These are phyloP conservation scores for Quercus phellos DNA, from an alignment of 331 rosid genomes.

Conservation along the genomic window DNA sequence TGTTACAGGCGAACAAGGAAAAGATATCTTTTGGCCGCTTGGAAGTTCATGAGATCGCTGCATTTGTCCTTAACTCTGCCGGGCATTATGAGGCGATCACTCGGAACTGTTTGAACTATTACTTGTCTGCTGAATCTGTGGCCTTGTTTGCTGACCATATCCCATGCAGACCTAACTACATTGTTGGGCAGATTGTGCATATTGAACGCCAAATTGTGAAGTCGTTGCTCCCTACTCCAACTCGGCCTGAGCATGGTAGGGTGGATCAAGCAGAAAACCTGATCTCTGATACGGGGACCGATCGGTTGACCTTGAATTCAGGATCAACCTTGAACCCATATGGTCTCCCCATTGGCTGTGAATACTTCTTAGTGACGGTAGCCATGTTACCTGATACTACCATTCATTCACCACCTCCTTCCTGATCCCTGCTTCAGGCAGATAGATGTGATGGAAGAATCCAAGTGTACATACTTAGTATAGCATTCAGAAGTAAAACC, in stretches of 20 bases:
- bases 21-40: slow-evolving; percentile 70
- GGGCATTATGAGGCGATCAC: slow-evolving; percentile 87
- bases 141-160: slow-evolving; percentile 77
- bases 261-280: slow-evolving; percentile 27
- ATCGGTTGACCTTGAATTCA: slow-evolving; percentile 84
- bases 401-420: slow-evolving; percentile 80
- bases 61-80: slow-evolving; percentile 62
- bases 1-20: slow-evolving; percentile 81
- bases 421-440: slow-evolving; percentile 83
- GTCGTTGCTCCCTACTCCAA: slow-evolving; percentile 27
- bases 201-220: slow-evolving; percentile 75
- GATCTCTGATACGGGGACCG: slow-evolving; percentile 48
- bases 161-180: slow-evolving; percentile 73
- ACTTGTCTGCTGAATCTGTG: slow-evolving; percentile 77
- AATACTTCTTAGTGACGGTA: slow-evolving; percentile 80
- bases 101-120: slow-evolving; percentile 66
- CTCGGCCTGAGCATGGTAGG: slow-evolving; percentile 38
- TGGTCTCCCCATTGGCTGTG: slow-evolving; percentile 89
- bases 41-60: slow-evolving; percentile 85
- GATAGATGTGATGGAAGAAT: slow-evolving; percentile 89
- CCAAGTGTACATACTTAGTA: slow-evolving; percentile 53
- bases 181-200: slow-evolving; percentile 93
- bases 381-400: slow-evolving; percentile 88
- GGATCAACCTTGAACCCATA: slow-evolving; percentile 73
- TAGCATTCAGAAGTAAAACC: slow-evolving; percentile 25